Percentiles rank a stretch among this genome's conserved stretches.
Conservation (phyloP, 768 basidiomycete genomes). For the Lepiota brunneoincarnata region DNA sequence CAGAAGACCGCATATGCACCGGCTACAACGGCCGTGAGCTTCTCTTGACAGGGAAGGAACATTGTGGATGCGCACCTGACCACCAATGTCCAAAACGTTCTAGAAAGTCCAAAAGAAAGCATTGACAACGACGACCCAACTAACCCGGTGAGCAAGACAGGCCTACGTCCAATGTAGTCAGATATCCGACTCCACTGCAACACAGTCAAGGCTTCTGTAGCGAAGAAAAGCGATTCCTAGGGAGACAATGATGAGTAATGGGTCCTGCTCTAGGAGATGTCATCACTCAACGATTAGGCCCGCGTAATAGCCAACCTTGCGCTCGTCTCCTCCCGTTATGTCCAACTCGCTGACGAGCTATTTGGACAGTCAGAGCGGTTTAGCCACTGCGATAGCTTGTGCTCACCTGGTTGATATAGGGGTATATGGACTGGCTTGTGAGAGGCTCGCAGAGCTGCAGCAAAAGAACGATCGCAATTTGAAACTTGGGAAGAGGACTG, state of each 20-base stretch:
- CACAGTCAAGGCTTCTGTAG: slow-evolving; percentile 52
- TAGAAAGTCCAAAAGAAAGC: slow-evolving; percentile 60
- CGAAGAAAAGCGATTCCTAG: slow-evolving; percentile 63
- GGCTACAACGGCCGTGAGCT: slow-evolving; percentile 31
- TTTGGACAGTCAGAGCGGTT: neutral
- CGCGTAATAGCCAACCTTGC: slow-evolving; percentile 68
- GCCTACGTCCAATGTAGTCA: slow-evolving; percentile 59
- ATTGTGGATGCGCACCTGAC: slow-evolving; percentile 38
- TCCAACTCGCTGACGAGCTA: slow-evolving; percentile 64
- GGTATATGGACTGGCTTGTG: slow-evolving; percentile 56
- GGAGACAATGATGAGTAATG: neutral
- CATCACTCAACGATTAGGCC: slow-evolving; percentile 46
- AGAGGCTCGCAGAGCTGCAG: slow-evolving; percentile 33
- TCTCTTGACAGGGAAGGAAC: neutral
- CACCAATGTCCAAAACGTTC: slow-evolving; percentile 52
- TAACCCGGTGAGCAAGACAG: slow-evolving; percentile 55
- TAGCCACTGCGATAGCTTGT: neutral
- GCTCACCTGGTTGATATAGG: slow-evolving; percentile 59
- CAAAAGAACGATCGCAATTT: slow-evolving; percentile 45
- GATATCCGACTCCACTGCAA: slow-evolving; percentile 66
- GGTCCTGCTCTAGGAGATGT: neutral
- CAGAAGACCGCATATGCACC: slow-evolving; percentile 66
- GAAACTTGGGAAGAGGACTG: neutral
- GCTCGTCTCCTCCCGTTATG: slow-evolving; percentile 60
- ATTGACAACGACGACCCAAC: slow-evolving; percentile 51